Evolutionary conservation across 1,284 basidiomycete genomes (phyloP).

Genomic region (Macrocybe sp.): DNA sequence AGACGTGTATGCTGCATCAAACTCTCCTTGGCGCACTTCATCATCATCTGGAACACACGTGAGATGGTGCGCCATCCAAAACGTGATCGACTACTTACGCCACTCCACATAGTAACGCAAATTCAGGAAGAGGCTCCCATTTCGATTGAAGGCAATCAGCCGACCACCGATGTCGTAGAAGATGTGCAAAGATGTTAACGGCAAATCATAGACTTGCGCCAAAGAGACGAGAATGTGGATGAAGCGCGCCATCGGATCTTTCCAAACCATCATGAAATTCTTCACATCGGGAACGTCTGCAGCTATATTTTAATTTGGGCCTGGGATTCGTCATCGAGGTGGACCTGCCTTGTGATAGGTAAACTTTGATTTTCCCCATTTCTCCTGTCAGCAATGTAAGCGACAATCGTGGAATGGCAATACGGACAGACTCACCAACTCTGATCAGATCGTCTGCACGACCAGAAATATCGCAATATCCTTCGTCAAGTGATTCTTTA

Average conservation of each 20-base stretch:
- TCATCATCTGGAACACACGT: slow-evolving; percentile 53
- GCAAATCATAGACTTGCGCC: slow-evolving; percentile 57
- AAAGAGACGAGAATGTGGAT: slow-evolving; percentile 57
- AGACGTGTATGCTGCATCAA: slow-evolving; percentile 74
- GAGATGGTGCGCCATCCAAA: slow-evolving; percentile 3
- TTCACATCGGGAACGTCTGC: slow-evolving; percentile 51
- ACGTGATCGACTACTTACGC: slow-evolving; percentile 61
- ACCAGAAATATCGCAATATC: slow-evolving; percentile 81
- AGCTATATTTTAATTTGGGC: neutral
- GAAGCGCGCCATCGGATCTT: slow-evolving; percentile 62
- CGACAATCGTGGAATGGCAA: neutral
- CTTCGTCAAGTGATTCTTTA: slow-evolving; percentile 71
- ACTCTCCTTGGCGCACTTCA: slow-evolving; percentile 54
- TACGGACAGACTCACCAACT: slow-evolving; percentile 41
- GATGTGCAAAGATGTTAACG: slow-evolving; percentile 73
- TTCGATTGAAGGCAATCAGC: slow-evolving; percentile 91
- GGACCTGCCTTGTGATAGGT: slow-evolving; percentile 57
- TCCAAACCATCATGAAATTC: slow-evolving; percentile 46
- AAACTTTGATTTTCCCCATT: slow-evolving; percentile 65
- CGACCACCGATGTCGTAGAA: slow-evolving; percentile 83
- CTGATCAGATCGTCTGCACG: slow-evolving; percentile 56
- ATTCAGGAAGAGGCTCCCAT: slow-evolving; percentile 88
- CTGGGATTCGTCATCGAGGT: neutral
- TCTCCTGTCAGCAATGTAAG: slow-evolving; percentile 35
- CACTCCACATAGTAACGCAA: slow-evolving; percentile 83